Percentiles rank a stretch among this genome's conserved stretches.
phyloP scores from a whole-genome alignment of 768 basidiomycete species.

The Tylopilus cervinicoccineus region DNA sequence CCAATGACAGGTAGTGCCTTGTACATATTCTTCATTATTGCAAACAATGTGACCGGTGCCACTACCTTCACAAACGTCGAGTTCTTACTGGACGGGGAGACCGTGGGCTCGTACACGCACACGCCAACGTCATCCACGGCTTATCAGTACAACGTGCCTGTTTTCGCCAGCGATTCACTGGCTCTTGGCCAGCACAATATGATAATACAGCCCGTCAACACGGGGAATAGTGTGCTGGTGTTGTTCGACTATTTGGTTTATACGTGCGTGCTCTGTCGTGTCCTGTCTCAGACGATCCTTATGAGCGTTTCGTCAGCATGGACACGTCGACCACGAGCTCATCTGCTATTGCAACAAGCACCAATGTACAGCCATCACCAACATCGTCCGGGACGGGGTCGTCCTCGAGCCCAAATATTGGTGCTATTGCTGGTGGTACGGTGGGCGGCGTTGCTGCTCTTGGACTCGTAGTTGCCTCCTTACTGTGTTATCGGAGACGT shows the following conservation, averaged over 20 bases:
- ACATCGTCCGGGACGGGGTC: neutral
- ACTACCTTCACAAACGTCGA: neutral
- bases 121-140: neutral
- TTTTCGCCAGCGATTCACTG: conserved; percentile 9
- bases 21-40: conserved; percentile 19
- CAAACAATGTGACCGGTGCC: neutral
- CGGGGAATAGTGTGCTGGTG: neutral
- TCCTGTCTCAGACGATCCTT: too few species aligned
- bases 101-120: conserved; percentile 1
- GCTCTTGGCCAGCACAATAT: conserved; percentile 4
- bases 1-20: conserved; percentile 5
- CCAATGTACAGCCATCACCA: neutral
- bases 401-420: neutral
- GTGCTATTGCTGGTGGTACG: conserved; percentile 6
- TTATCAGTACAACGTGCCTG: conserved; percentile 12
- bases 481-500: conserved; percentile 6
- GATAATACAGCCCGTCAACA: conserved; percentile 5
- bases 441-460: conserved; percentile 2
- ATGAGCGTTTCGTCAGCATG: neutral
- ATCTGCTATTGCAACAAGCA: neutral
- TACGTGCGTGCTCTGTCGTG: conserved; percentile 5
- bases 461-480: neutral
- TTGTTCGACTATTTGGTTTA: conserved; percentile 19
- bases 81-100: conserved; percentile 7
- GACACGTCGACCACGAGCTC: neutral